Conservation (phyloP, 306 rosid genomes). For the Castanea sativa region DNA sequence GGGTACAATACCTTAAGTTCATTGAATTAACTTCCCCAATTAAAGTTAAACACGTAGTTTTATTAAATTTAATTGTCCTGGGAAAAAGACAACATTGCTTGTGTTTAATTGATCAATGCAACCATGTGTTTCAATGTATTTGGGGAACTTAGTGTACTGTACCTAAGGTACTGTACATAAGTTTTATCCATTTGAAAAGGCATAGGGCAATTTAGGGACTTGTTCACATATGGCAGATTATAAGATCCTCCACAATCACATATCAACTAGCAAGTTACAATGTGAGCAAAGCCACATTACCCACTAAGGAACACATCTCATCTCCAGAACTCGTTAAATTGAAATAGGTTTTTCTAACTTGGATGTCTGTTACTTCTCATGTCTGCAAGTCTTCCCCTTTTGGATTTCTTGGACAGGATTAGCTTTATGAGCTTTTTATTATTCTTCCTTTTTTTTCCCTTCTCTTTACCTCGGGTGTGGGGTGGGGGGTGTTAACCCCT, state of each 20-base stretch:
- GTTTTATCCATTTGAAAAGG: constrained; percentile 4
- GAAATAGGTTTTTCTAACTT: background rate
- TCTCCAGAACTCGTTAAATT: background rate
- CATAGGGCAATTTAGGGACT: background rate
- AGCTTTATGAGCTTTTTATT: background rate
- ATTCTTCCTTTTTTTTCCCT: background rate
- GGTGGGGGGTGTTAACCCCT: background rate
- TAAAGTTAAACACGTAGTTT: too few relatives aligned
- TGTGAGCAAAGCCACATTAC: background rate
- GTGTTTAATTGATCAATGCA: too few relatives aligned
- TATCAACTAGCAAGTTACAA: background rate
- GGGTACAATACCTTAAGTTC: too few relatives aligned
- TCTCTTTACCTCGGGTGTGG: background rate
- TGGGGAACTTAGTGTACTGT: too few relatives aligned
- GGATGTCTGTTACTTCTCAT: background rate
- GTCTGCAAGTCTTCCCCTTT: background rate
- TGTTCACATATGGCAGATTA: constrained; percentile 4
- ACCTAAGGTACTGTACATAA: too few relatives aligned
- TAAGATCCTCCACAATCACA: background rate
- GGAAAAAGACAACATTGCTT: too few relatives aligned
- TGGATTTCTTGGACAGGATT: background rate
- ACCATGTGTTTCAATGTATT: too few relatives aligned
- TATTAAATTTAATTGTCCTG: too few relatives aligned
- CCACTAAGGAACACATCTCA: background rate
- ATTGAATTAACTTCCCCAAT: too few relatives aligned